These are phyloP conservation scores for Hypoxylon intermedium DNA, from an alignment of 495 filamentous ascomycete species.

Conservation along the genomic window DNA sequence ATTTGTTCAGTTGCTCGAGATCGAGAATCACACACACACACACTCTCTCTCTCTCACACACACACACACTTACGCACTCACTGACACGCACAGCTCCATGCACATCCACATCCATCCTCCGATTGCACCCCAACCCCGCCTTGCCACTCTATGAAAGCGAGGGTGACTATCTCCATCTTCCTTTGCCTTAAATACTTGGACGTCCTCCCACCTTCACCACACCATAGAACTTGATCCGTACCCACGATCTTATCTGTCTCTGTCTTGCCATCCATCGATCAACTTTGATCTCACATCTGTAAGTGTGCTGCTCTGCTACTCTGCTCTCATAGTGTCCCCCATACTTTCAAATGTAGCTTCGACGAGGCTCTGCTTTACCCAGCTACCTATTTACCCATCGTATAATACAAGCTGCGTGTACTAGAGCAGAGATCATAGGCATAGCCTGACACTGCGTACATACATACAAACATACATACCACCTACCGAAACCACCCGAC, in stretches of 20 bases:
- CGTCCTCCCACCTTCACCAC: not conserved
- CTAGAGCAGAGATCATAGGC: no score
- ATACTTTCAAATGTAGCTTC: not conserved
- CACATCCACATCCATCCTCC: not conserved
- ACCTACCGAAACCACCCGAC: no score
- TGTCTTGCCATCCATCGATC: not conserved
- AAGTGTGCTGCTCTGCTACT: not conserved
- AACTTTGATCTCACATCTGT: not conserved
- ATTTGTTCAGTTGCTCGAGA: slow-evolving; percentile 3
- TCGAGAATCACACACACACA: slow-evolving; percentile 11
- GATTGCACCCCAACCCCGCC: slow-evolving; percentile 26
- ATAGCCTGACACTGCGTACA: no score
- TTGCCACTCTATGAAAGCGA: slow-evolving; percentile 25
- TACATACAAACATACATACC: no score
- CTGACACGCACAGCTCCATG: not conserved
- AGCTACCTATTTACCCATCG: not conserved
- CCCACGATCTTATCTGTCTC: slow-evolving; percentile 7
- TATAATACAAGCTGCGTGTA: no score
- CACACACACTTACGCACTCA: not conserved
- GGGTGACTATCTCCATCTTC: no score
- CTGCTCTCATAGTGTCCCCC: not conserved
- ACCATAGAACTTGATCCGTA: no score
- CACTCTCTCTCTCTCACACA: no score
- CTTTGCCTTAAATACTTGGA: no score
- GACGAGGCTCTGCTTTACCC: not conserved